Evolutionary conservation across 805 yeast genomes (phyloP), one percentile per base, ranked within the genome.

Genomic region (Phaffomyces opuntiae): DNA sequence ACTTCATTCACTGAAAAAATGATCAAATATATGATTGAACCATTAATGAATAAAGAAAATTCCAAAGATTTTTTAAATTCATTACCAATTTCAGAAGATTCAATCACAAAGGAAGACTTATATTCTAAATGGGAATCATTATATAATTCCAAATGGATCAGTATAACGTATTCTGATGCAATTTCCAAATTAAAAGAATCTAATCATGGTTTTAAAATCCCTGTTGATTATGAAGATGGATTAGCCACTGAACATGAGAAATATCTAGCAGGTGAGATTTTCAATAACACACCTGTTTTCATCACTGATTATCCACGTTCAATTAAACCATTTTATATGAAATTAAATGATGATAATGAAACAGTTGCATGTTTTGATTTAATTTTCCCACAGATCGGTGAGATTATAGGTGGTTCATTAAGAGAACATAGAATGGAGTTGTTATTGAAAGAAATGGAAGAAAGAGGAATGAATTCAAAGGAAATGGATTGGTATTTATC

Each of bases 361-460:
- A 88, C 96, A 0, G 97, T 87, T 3, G 95, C 86, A 0, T 90
- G 98, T 57, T 93, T 80, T 59, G 99, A 93, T 60, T 70, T 93
- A 40, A 65, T 93, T 6, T 77, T 91, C 17, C 99, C 99, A 0
- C 91, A 83, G 17, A 75, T 93, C 46, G 99, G 98, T 24, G 99
- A 93, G 62, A 68, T 93, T 14, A 81, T 87, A 8, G 99, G 99
- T 3, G 99, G 99, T 0, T 88, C 96, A 1, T 54, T 93, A 49
- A 85, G 99, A 64, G 96, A 91, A 56, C 87, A 86, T 56, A 66
- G 76, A 50, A 66, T 75, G 49, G 72, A 63, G 0, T 54, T 47
- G 12, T 64, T 93, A 16, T 53, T 68, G 3, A 50, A 50, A 1
- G 83, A 78, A 48, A 79, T 91, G 63, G 47, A 61, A 8, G 46